phyloP scores from a whole-genome alignment of 257 asterid genomes.

The Echites panduratus region DNA sequence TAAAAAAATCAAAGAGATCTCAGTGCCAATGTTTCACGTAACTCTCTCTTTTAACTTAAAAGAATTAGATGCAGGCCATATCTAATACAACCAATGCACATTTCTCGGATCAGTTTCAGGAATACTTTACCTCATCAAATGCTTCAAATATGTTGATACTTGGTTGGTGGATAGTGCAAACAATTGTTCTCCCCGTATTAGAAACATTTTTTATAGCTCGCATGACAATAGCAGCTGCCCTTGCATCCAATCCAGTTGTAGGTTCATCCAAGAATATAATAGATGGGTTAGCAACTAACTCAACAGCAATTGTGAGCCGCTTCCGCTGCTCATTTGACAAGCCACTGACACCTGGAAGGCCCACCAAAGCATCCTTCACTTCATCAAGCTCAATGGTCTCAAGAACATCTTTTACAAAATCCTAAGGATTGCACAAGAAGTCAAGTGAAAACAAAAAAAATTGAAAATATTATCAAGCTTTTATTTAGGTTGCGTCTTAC shows the following conservation, averaged over 20 bases:
- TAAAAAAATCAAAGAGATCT: no score
- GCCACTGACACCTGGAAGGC: conserved; percentile 44
- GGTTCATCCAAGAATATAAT: conserved; percentile 60
- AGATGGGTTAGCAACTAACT: conserved; percentile 60
- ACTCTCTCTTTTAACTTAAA: no score
- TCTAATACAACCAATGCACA: no score
- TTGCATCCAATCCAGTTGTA: conserved; percentile 59
- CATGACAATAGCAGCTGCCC: conserved; percentile 59
- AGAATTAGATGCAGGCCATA: no score
- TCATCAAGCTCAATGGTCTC: conserved; percentile 59
- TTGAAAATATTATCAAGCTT: background rate
- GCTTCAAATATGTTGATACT: conserved; percentile 60
- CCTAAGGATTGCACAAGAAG: conserved; percentile 20
- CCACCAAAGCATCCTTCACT: conserved; percentile 45
- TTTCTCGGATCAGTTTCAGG: background rate
- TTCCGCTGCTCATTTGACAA: conserved; percentile 61
- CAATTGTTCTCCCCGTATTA: conserved; percentile 54
- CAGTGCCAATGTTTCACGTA: no score
- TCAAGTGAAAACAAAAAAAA: background rate
- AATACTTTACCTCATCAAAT: conserved; percentile 29
- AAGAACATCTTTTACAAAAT: conserved; percentile 52
- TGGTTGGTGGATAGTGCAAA: conserved; percentile 61
- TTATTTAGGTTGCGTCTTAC: conserved; percentile 14
- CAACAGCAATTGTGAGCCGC: conserved; percentile 57
- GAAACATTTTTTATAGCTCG: conserved; percentile 55